Base-by-base conservation (phyloP, 306 rosid genomes). In the Urtica urens region DNA sequence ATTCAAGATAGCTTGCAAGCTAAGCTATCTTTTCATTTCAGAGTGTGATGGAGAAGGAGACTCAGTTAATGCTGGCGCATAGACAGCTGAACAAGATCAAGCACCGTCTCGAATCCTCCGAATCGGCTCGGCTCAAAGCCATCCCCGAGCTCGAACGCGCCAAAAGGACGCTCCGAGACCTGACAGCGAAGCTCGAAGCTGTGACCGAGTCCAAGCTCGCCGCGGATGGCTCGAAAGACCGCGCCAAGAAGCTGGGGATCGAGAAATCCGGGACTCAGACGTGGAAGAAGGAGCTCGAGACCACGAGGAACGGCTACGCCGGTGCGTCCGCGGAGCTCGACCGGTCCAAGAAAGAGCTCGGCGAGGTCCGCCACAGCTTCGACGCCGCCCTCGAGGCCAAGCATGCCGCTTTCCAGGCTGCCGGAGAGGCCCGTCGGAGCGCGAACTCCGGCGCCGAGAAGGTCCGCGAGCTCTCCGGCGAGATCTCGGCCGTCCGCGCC, bases 381-480 rank as follows among this genome's bases (percentile, higher is more conserved):
- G 83, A 83, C 54, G 93, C 86, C 1, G 81, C 86, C 38, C 69
- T 83, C 71, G 96, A 80, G 69, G 70, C 78, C 12, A 87, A 83
- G 64, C 59, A 60, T 23, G 69, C 72, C 22, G 93, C 96, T 7
- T 64, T 87, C 15, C 94, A 80, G 61, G 65, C 65, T 21, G 87
- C 78, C 5, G 93, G 70, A n/a, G 96, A 87, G 62, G 96, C 93
- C 5, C 82, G 76, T 35, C 78, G 83, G 42, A 62, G 78, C 0
- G 85, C 79, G 0, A 73, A 78, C 9, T 40, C 72, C 1, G 73
- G 76, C 60, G 58, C 78, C 0, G 87, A 83, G 44, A 78, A 80
- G 55, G 63, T 46, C 5, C 23, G 45, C 9, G 81, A 83, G 55
- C 70, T 87, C 23, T 62, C 87, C 0, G 66, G 63, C 64, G 72